phyloP scores from a whole-genome alignment of 805 yeast genomes.

The Candida maltosa region DNA sequence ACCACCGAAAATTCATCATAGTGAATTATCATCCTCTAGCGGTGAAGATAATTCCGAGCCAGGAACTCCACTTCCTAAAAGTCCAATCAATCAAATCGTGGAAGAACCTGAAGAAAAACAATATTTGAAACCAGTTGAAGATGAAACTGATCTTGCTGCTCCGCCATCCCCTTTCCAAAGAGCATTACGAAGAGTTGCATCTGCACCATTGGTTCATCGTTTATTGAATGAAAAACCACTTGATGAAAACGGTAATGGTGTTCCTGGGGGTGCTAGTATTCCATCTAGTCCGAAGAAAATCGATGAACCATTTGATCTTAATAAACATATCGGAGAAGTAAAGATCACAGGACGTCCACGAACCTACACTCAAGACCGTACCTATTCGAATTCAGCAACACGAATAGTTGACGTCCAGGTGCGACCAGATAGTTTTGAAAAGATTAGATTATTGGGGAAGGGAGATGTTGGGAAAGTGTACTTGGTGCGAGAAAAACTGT shows the following conservation, averaged over 20 bases:
- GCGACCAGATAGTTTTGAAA: conserved; percentile 82
- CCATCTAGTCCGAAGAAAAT: conserved; percentile 6
- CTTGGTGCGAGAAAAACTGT: conserved; percentile 76
- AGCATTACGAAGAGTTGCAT: conserved; percentile 70
- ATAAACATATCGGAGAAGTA: conserved; percentile 44
- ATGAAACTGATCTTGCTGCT: conserved; percentile 6
- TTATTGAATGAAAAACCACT: conserved; percentile 20
- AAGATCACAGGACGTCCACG: conserved; percentile 31
- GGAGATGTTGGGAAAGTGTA: conserved; percentile 98
- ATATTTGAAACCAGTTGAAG: conserved; percentile 9
- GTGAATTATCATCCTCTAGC: conserved; percentile 5
- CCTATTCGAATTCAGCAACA: conserved; percentile 72
- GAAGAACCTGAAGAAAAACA: conserved; percentile 3
- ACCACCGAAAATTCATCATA: conserved; percentile 15
- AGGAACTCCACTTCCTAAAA: neutral
- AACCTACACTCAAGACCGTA: conserved; percentile 46
- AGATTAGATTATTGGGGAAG: conserved; percentile 84
- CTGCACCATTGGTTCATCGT: conserved; percentile 66
- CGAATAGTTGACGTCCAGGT: conserved; percentile 78
- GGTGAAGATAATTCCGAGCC: conserved; percentile 1
- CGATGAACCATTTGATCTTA: conserved; percentile 40
- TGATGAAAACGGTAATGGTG: neutral
- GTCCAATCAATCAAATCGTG: neutral
- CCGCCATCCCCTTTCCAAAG: conserved; percentile 15
- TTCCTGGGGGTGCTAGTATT: too few species aligned